Percentiles rank a stretch among this genome's conserved stretches.
Conservation (phyloP, 345 rosid genomes). For the Corchorus olitorius region DNA sequence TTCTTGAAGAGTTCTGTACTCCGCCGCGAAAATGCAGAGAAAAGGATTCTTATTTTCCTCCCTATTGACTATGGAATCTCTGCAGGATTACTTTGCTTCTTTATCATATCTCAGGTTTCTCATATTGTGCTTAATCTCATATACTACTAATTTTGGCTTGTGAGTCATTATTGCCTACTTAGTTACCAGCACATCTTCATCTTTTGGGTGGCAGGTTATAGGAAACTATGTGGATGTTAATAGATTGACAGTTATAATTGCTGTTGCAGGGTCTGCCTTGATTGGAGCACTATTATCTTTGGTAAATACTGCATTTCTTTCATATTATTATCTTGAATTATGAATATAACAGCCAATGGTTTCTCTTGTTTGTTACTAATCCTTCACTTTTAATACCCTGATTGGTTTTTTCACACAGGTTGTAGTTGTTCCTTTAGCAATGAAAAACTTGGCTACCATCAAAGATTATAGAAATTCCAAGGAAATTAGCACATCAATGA, state of each 20-base stretch:
- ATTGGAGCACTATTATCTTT: constrained; percentile 30
- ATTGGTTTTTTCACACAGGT: constrained; percentile 20
- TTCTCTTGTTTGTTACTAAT: background rate
- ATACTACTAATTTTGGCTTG: too few species aligned
- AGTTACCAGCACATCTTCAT: background rate
- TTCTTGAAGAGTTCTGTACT: constrained; percentile 30
- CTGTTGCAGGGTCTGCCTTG: constrained; percentile 26
- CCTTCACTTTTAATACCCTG: background rate
- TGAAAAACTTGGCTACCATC: constrained; percentile 5
- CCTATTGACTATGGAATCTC: constrained; percentile 35
- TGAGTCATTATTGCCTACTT: background rate
- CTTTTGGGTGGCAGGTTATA: constrained; percentile 29
- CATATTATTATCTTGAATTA: background rate
- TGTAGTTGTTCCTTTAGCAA: constrained; percentile 29
- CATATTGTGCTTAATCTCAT: background rate
- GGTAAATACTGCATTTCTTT: constrained; percentile 23
- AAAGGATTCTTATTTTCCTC: constrained; percentile 35
- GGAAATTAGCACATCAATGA: background rate
- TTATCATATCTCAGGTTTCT: constrained; percentile 28
- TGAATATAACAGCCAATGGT: too few species aligned
- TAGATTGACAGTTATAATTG: constrained; percentile 21
- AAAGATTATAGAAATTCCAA: constrained; percentile 19
- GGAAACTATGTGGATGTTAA: constrained; percentile 12
- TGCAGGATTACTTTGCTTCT: constrained; percentile 39
- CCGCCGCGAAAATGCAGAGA: constrained; percentile 26